Percentiles rank a stretch among this genome's conserved stretches.
Evolutionary conservation across 345 rosid genomes (phyloP).

Genomic region (Crucihimalaya himalaica): DNA sequence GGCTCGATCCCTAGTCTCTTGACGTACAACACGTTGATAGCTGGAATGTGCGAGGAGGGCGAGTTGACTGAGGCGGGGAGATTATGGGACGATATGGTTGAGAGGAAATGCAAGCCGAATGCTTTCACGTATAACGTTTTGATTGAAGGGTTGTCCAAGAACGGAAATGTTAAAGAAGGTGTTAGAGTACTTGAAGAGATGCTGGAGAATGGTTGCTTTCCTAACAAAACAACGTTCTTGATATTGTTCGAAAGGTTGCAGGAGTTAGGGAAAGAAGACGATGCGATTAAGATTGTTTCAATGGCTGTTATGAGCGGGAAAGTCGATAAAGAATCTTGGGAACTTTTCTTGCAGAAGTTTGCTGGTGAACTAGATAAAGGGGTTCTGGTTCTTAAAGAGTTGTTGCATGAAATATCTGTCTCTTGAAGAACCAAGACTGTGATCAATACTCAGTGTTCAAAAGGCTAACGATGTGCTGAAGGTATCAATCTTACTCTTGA

Average conservation of each 20-base stretch:
- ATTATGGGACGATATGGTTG: constrained; percentile 90
- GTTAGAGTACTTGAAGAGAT: constrained; percentile 70
- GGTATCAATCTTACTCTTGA: constrained; percentile 4
- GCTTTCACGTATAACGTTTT: constrained; percentile 74
- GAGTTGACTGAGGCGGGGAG: constrained; percentile 71
- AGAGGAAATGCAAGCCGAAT: constrained; percentile 70
- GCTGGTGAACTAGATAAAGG: constrained; percentile 47
- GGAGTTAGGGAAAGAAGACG: constrained; percentile 50
- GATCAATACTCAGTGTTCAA: constrained; percentile 6
- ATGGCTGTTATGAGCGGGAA: constrained; percentile 53
- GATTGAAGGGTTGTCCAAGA: constrained; percentile 67
- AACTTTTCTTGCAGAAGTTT: constrained; percentile 50
- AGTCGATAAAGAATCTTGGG: constrained; percentile 62
- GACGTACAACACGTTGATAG: constrained; percentile 74
- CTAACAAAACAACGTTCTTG: constrained; percentile 56
- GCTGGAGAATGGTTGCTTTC: constrained; percentile 68
- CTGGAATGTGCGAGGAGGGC: constrained; percentile 79
- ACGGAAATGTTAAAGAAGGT: constrained; percentile 72
- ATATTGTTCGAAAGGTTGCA: constrained; percentile 56
- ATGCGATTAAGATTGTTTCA: constrained; percentile 48
- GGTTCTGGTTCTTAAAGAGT: constrained; percentile 37
- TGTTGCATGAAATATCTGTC: constrained; percentile 35
- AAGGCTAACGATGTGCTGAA: not conserved
- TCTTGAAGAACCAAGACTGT: constrained; percentile 16
- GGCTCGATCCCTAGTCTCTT: constrained; percentile 69